Evolutionary conservation across 192 early-diverging fungal genomes (phyloP), one percentile per base, ranked within the genome.

Genomic region (Coemansia aciculifera): DNA sequence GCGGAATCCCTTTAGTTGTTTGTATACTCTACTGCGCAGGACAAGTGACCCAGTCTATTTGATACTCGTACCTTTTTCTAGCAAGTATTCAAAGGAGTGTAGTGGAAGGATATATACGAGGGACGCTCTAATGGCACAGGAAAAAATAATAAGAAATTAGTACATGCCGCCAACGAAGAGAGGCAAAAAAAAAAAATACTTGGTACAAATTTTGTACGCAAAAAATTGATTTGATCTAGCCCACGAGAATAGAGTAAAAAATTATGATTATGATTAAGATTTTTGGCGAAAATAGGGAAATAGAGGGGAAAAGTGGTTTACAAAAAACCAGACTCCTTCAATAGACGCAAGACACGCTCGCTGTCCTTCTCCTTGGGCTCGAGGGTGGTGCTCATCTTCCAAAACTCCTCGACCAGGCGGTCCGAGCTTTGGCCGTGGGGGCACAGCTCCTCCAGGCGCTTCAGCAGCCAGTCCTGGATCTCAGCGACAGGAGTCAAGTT

Each of bases 321-420:
- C 65, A 93, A 73, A 74, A 93, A 92, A 17, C 92, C 92, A 11
- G 89, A 90, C 73, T 93, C 90, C 67, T 87, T 85, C 24, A 93
- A 84, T 32, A 92, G 78, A 27, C 92, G 86, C 63, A 87, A 73
- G 68, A 93, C 87, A 66, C 91, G 92, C 78, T 92, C 91, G 74
- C 92, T 92, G 68, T 93, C 90, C 59, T 90, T 85, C 70, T 93
- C 91, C 70, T 89, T 86, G 66, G 95, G 95, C 78, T 97, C 95
- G 48, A 97, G 73, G 13, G 75, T 86, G 40, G 92, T 75, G 73
- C 90, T 91, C 84, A 88, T 86, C 42, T 89, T 85, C 79, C 93
- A 96, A 40, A 95, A 81, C 73, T 89, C 87, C 51, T 86, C 81
- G 32, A 92, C 76, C 44, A 84, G 77, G 29, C 77, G 81, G 62